A percentile compares a stretch with the other conserved stretches of the same genome.
Conservation (phyloP, 495 filamentous ascomycete genomes). For the Tetracladium marchalianum region DNA sequence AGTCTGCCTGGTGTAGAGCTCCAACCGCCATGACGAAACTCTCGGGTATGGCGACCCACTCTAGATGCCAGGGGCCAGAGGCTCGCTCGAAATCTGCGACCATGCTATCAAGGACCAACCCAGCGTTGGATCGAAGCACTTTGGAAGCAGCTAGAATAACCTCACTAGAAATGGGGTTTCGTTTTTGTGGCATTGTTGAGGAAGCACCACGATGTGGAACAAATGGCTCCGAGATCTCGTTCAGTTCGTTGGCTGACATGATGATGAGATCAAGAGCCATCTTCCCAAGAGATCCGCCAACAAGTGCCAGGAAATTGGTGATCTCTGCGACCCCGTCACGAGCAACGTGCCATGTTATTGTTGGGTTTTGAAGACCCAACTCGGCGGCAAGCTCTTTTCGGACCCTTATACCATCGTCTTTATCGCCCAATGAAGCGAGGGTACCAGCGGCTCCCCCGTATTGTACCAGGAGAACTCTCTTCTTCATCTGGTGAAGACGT, state of each 20-base stretch:
- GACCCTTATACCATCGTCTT: conserved; percentile 31
- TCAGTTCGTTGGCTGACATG: conserved; percentile 44
- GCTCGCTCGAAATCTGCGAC: conserved; percentile 44
- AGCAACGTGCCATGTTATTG: conserved; percentile 37
- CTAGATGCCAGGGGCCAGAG: conserved; percentile 43
- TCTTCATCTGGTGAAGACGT: conserved; percentile 28
- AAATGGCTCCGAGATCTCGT: conserved; percentile 46
- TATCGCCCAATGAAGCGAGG: conserved; percentile 29
- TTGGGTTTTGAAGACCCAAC: conserved; percentile 27
- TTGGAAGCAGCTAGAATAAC: conserved; percentile 43
- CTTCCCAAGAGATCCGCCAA: conserved; percentile 40
- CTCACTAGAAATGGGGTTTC: conserved; percentile 44
- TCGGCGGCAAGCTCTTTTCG: conserved; percentile 31
- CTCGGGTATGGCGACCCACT: conserved; percentile 43
- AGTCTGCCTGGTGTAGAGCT: conserved; percentile 37
- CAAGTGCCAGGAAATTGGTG: conserved; percentile 37
- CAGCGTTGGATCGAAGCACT: conserved; percentile 36
- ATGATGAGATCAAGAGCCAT: conserved; percentile 43
- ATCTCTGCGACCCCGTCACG: conserved; percentile 40
- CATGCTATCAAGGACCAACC: conserved; percentile 42
- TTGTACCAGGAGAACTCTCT: conserved; percentile 31
- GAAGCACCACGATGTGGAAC: conserved; percentile 43
- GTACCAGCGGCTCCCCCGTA: conserved; percentile 41
- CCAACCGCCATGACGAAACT: conserved; percentile 40
- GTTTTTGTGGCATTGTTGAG: conserved; percentile 46